A percentile compares a stretch with the other conserved stretches of the same genome.
Conservation (phyloP, 495 filamentous ascomycete genomes). For the Penicillium daleae region DNA sequence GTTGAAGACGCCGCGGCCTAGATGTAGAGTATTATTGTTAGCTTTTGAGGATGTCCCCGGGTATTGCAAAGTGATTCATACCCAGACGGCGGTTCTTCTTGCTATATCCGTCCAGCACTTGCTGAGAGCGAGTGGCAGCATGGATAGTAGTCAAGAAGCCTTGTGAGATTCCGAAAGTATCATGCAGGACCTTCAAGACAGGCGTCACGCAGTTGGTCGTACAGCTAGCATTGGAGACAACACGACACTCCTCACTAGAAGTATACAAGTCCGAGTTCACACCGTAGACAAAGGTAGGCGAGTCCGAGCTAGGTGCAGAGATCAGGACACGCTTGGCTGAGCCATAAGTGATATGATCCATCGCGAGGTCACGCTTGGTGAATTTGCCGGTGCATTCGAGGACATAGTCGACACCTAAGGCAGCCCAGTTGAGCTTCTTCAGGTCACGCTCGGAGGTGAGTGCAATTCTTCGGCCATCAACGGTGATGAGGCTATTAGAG, state of each 20-base stretch:
- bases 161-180: slow-evolving; percentile 36
- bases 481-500: slow-evolving; percentile 34
- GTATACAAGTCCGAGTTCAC: slow-evolving; percentile 37
- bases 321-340: slow-evolving; percentile 41
- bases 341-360: slow-evolving; percentile 37
- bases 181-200: slow-evolving; percentile 38
- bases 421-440: slow-evolving; percentile 39
- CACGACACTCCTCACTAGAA: slow-evolving; percentile 29
- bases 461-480: slow-evolving; percentile 31
- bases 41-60: background rate
- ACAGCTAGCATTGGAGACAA: slow-evolving; percentile 42
- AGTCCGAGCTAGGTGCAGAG: slow-evolving; percentile 41
- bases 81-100: slow-evolving; percentile 44
- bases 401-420: slow-evolving; percentile 38
- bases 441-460: slow-evolving; percentile 42
- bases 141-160: slow-evolving; percentile 42
- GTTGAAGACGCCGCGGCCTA: slow-evolving; percentile 40
- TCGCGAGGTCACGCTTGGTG: slow-evolving; percentile 37
- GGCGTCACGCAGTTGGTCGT: slow-evolving; percentile 44
- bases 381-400: slow-evolving; percentile 45
- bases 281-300: slow-evolving; percentile 42
- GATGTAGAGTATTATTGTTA: slow-evolving; percentile 1
- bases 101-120: slow-evolving; percentile 44
- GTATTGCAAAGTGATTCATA: slow-evolving; percentile 7
- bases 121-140: slow-evolving; percentile 41